Conservation (phyloP, 2,329 filamentous ascomycete species). For the Beauveria sp. region DNA sequence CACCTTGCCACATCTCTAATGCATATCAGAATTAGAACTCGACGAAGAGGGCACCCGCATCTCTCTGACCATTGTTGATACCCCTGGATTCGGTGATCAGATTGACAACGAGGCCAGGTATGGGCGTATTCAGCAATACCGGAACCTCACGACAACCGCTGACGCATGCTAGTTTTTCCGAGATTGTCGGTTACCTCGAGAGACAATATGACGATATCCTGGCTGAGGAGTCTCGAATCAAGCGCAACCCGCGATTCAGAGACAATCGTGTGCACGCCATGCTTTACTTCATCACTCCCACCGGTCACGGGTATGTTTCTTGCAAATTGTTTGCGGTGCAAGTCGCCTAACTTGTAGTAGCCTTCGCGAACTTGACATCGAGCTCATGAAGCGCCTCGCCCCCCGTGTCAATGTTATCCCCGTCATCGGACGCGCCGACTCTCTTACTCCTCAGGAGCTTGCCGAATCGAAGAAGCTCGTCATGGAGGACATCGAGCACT, state of each 20-base stretch:
- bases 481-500: constrained; percentile 99
- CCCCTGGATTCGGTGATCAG: constrained; percentile 95
- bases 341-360: constrained; percentile 34
- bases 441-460: constrained; percentile 89
- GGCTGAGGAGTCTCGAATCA: constrained; percentile 98
- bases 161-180: constrained; percentile 63
- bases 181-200: constrained; percentile 97
- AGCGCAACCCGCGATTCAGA: constrained; percentile 99
- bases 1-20: constrained; percentile 19
- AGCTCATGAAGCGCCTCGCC: constrained; percentile 98
- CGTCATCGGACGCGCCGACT: constrained; percentile 97
- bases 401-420: constrained; percentile 98
- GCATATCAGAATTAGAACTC: constrained; percentile 69
- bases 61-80: constrained; percentile 96
- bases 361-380: constrained; percentile 96
- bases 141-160: neutral
- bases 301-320: constrained; percentile 71
- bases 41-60: constrained; percentile 98
- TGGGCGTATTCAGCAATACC: constrained; percentile 13
- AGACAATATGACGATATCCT: constrained; percentile 99
- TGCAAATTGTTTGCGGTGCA: neutral
- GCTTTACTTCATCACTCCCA: constrained; percentile 98
- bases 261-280: constrained; percentile 98
- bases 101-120: constrained; percentile 98
- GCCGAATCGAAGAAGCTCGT: constrained; percentile 99